Percentiles rank a stretch among this genome's conserved stretches.
phyloP scores from a whole-genome alignment of 257 asterid genomes.

The Asclepias syriaca region DNA sequence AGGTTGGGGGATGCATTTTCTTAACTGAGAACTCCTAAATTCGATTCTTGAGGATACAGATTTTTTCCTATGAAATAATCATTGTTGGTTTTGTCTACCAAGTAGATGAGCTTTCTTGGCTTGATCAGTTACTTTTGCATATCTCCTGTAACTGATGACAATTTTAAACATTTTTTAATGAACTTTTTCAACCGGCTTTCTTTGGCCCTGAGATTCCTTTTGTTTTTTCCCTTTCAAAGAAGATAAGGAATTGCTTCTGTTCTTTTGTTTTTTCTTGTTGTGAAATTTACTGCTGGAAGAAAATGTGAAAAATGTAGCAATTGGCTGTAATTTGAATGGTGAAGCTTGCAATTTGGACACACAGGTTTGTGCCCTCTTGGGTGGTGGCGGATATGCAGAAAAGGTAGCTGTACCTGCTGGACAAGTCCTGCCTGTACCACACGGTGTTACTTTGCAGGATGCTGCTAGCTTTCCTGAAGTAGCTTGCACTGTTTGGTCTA shows the following conservation, averaged over 20 bases:
- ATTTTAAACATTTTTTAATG: not conserved
- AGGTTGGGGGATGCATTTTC: not conserved
- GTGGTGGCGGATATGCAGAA: conserved; percentile 98
- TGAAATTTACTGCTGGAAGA: not conserved
- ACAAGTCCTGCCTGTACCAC: conserved; percentile 85
- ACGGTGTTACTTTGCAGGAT: conserved; percentile 75
- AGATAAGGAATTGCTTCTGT: not conserved
- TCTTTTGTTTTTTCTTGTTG: not conserved
- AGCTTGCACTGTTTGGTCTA: conserved; percentile 97
- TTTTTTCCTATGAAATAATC: not conserved
- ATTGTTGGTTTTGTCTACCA: not conserved
- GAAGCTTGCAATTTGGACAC: conserved; percentile 10
- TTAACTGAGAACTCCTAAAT: not conserved
- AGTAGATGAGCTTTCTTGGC: not conserved
- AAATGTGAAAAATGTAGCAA: not conserved
- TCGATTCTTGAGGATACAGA: not conserved
- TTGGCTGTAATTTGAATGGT: conserved; percentile 9
- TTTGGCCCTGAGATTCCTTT: not conserved
- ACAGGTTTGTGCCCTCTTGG: conserved; percentile 88
- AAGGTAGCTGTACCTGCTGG: conserved; percentile 78
- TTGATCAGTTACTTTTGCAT: not conserved
- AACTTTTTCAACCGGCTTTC: not conserved
- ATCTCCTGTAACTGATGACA: too few species aligned
- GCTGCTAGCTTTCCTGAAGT: conserved; percentile 98
- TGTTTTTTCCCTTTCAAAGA: not conserved